Evolutionary conservation across 129 eudicot species (phyloP).

Genomic region (Daucus carota): DNA sequence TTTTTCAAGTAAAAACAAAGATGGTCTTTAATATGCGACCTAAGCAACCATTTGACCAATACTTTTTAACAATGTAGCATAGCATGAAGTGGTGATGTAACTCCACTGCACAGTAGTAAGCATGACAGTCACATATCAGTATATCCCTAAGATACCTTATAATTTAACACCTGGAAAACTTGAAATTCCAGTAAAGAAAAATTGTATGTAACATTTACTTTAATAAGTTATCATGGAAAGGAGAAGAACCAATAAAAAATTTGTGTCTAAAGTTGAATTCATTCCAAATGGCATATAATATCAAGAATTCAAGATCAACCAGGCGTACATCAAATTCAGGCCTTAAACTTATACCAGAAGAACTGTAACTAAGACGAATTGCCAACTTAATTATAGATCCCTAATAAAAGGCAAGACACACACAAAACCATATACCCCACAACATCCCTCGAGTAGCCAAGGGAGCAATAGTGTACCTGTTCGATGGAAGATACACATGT

Average conservation of each 20-base stretch:
- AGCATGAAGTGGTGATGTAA: neutral
- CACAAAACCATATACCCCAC: neutral
- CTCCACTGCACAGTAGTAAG: too few species aligned
- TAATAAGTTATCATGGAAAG: neutral
- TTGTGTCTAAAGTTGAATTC: too few species aligned
- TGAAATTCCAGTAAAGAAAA: neutral
- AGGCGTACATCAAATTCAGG: neutral
- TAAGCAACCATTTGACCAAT: neutral
- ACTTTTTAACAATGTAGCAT: neutral
- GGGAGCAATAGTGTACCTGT: constrained; percentile 41
- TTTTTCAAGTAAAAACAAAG: neutral
- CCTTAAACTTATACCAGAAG: neutral
- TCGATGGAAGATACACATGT: constrained; percentile 72
- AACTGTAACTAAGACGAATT: neutral
- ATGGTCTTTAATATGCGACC: neutral
- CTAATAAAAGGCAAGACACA: neutral
- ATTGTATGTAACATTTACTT: neutral
- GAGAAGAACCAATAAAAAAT: neutral
- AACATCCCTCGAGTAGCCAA: neutral
- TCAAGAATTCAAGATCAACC: neutral
- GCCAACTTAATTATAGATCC: neutral
- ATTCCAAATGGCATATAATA: neutral
- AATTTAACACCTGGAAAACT: neutral
- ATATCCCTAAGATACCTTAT: neutral
- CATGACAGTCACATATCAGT: neutral